Evolutionary conservation across 2,329 filamentous ascomycete species (phyloP).

Genomic region (Colletotrichum chlorophyti): DNA sequence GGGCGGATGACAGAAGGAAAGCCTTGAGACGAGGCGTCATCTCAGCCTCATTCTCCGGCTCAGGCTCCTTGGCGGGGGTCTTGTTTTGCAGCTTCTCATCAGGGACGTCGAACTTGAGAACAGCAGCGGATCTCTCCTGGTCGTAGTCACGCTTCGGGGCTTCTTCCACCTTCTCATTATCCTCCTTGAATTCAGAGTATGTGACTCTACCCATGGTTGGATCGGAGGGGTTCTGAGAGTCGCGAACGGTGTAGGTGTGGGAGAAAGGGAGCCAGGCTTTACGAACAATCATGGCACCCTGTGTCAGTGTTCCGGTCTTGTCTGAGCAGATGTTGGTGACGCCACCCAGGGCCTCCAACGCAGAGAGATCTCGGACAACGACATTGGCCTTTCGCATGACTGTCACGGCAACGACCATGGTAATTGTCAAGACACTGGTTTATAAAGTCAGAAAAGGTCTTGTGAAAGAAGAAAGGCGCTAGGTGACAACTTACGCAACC

Average conservation of each 20-base stretch:
- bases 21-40: slow-evolving; percentile 57
- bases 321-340: slow-evolving; percentile 78
- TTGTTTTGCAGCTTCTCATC: slow-evolving; percentile 56
- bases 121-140: slow-evolving; percentile 64
- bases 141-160: slow-evolving; percentile 60
- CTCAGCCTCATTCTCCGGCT: slow-evolving; percentile 45
- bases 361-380: slow-evolving; percentile 70
- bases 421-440: slow-evolving; percentile 70
- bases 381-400: slow-evolving; percentile 71
- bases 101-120: slow-evolving; percentile 68
- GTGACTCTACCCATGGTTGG: slow-evolving; percentile 65
- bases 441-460: slow-evolving; percentile 23
- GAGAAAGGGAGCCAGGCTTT: slow-evolving; percentile 69
- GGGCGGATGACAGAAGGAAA: slow-evolving; percentile 62
- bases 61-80: slow-evolving; percentile 36
- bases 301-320: slow-evolving; percentile 74
- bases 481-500: slow-evolving; percentile 56
- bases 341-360: slow-evolving; percentile 72
- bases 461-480: too few relatives aligned
- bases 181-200: slow-evolving; percentile 45
- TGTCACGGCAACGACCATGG: slow-evolving; percentile 70
- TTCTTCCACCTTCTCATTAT: slow-evolving; percentile 40
- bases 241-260: slow-evolving; percentile 65
- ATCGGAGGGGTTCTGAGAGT: slow-evolving; percentile 66
- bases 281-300: slow-evolving; percentile 73